Base-by-base conservation (phyloP, 2,329 filamentous ascomycete genomes). In the Botrytis sinoallii region DNA sequence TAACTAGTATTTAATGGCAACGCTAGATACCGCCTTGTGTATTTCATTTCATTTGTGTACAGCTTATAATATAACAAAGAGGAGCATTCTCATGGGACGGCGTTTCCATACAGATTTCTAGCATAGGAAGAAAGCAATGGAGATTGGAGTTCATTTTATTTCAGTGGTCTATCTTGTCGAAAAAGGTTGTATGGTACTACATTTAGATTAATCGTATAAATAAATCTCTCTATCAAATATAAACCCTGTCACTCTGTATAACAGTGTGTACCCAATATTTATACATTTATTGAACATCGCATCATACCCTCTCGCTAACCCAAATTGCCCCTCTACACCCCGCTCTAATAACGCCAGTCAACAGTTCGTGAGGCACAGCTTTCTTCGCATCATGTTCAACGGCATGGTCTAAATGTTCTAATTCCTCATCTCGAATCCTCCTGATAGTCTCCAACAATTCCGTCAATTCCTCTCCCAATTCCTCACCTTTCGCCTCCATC, bases 381-480 rank as follows among this genome's bases (percentile, higher is more conserved):
- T 94, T 90, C 83, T 96, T 94, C 4, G 95, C 92, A 84, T 98
- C 95, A 80, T 98, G 92, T 82, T 96, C 92, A 32, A 99, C 92
- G 0, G 96, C 96, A 84, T 97, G 93, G 82, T 99, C 96, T 77
- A 99, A 84, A 85, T 99, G 96, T 86, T 99, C 96, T 73, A 99
- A 84, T 84, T 99, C 96, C 84, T 99, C 96, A 81, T 99, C 96
- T 38, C 96, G 87, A 80, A 98, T 98, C 79, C 91, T 86, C 79
- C 95, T 88, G 77, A 98, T 86, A 40, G 93, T 93, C 52, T 84
- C 82, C 55, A 97, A 85, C 79, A 99, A 84, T 29, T 89, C 88
- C 70, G 85, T 88, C 77, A 99, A 83, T 84, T 98, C 95, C 14
- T 88, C 88, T 4, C 95, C 93, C 0, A 96, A 86, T 64, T 93